phyloP scores from a whole-genome alignment of 352 stramenopile genomes.

The Phytophthora podocarpi region DNA sequence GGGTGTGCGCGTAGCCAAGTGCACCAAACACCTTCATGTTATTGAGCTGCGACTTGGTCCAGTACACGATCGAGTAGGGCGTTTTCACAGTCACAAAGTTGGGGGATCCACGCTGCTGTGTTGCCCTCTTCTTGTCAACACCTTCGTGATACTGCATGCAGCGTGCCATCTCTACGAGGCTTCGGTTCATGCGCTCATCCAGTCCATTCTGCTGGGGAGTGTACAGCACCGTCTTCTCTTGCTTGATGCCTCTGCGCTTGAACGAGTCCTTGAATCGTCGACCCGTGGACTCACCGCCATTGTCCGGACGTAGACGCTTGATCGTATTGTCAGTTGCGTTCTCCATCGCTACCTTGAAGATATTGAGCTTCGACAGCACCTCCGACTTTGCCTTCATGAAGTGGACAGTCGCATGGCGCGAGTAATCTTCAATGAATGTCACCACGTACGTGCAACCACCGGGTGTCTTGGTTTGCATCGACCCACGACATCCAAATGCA shows the following conservation, averaged over 20 bases:
- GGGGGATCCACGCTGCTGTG: conserved; percentile 10
- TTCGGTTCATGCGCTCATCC: conserved; percentile 25
- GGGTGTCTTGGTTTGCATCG: conserved; percentile 21
- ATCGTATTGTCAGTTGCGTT: no score
- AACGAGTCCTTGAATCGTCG: conserved; percentile 1
- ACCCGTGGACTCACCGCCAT: conserved; percentile 18
- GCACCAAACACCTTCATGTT: no score
- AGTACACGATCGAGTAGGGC: conserved; percentile 5
- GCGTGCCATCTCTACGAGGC: conserved; percentile 16
- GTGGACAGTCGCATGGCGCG: no score
- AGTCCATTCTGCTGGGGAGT: no score
- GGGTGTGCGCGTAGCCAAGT: no score
- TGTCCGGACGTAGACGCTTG: conserved; percentile 21
- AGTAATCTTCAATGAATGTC: no score
- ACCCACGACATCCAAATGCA: conserved; percentile 20
- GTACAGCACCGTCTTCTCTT: conserved; percentile 25
- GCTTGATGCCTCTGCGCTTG: conserved; percentile 6
- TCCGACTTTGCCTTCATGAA: no score
- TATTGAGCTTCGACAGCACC: no score
- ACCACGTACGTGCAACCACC: no score
- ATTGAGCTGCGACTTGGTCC: conserved; percentile 8
- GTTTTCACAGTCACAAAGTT: conserved; percentile 11
- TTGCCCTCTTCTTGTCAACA: no score
- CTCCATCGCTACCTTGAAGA: no score
- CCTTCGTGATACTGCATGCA: no score